Evolutionary conservation across 306 rosid genomes (phyloP).

Genomic region (Acacia melanoxylon): DNA sequence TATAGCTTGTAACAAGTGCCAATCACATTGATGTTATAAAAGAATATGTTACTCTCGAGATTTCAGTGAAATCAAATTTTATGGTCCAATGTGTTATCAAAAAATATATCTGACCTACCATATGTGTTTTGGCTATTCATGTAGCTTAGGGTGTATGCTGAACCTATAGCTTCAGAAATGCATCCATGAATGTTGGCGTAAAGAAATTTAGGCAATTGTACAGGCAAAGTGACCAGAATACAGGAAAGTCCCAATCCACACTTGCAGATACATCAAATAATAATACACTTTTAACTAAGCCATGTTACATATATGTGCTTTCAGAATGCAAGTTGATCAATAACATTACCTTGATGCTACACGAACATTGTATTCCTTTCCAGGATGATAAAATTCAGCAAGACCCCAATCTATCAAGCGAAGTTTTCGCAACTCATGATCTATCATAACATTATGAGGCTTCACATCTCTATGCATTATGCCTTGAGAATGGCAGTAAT

Average conservation of each 20-base stretch:
- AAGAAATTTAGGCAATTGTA: background rate
- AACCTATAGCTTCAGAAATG: constrained; percentile 13
- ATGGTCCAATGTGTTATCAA: background rate
- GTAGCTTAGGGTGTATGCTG: background rate
- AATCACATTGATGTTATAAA: background rate
- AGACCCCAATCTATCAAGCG: constrained; percentile 96
- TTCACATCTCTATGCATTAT: constrained; percentile 93
- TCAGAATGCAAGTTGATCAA: background rate
- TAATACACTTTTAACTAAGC: background rate
- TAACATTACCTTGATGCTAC: constrained; percentile 79
- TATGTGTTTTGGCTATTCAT: background rate
- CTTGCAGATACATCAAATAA: constrained; percentile 13
- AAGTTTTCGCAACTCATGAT: constrained; percentile 84
- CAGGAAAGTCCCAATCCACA: background rate
- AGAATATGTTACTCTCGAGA: background rate
- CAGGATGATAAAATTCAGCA: constrained; percentile 91
- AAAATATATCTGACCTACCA: background rate
- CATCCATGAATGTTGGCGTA: background rate
- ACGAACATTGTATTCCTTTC: constrained; percentile 87
- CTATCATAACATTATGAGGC: constrained; percentile 95
- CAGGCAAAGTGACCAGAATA: background rate
- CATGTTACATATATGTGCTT: constrained; percentile 13
- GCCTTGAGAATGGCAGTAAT: constrained; percentile 92
- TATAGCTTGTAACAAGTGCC: background rate
- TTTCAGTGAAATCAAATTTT: background rate